These are phyloP conservation scores for Diaporthe sp. DNA, from an alignment of 2,329 filamentous ascomycete species.

Conservation along the genomic window DNA sequence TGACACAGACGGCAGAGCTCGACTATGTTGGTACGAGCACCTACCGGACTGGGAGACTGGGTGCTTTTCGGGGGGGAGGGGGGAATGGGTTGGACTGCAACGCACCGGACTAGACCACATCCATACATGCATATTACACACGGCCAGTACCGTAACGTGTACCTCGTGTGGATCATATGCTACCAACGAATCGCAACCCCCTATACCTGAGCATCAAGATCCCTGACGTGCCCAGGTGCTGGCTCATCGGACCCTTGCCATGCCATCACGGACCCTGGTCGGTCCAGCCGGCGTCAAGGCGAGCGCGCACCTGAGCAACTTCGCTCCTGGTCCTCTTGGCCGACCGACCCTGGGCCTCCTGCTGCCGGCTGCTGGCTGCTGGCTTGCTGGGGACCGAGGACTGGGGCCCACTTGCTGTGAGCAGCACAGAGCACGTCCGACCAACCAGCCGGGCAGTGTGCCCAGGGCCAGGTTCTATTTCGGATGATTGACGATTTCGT, in stretches of 20 bases:
- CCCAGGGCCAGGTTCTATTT: slow-evolving; percentile 25
- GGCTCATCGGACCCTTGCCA: slow-evolving; percentile 32
- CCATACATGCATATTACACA: slow-evolving; percentile 14
- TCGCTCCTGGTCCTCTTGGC: slow-evolving; percentile 7
- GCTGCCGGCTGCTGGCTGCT: slow-evolving; percentile 10
- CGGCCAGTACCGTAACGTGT: background rate
- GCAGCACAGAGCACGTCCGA: slow-evolving; percentile 29
- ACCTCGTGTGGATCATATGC: slow-evolving; percentile 10
- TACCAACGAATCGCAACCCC: slow-evolving; percentile 25
- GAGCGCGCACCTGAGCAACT: slow-evolving; percentile 23
- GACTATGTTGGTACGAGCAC: slow-evolving; percentile 14
- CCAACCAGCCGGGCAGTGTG: slow-evolving; percentile 22
- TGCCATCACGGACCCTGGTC: slow-evolving; percentile 29
- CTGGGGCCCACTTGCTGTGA: slow-evolving; percentile 17
- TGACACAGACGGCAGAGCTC: slow-evolving; percentile 26
- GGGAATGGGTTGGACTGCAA: background rate
- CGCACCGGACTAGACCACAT: slow-evolving; percentile 1
- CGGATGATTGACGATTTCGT: slow-evolving; percentile 29
- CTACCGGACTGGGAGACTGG: background rate
- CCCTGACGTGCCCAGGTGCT: slow-evolving; percentile 16
- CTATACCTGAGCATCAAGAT: slow-evolving; percentile 7
- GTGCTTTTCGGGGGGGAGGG: background rate
- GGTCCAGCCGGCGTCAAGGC: slow-evolving; percentile 30
- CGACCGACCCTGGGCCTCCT: slow-evolving; percentile 10
- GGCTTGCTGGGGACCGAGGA: slow-evolving; percentile 12